These are phyloP conservation scores for Xylaria digitata DNA, from an alignment of 2,329 filamentous ascomycete genomes.

Conservation along the genomic window DNA sequence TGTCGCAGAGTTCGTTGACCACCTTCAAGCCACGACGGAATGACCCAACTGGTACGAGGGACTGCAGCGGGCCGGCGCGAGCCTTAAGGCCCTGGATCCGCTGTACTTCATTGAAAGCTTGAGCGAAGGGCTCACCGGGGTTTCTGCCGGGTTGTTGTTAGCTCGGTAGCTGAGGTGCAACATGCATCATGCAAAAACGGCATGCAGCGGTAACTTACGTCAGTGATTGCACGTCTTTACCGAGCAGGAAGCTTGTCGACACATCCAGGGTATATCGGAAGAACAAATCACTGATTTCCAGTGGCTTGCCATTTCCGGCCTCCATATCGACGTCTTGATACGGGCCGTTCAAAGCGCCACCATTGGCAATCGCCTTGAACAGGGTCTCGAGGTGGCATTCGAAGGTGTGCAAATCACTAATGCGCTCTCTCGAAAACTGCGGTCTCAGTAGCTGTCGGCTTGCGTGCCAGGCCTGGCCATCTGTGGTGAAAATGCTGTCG, in stretches of 20 bases:
- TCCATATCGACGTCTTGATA: slow-evolving; percentile 72
- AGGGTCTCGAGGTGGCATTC: slow-evolving; percentile 81
- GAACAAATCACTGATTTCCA: slow-evolving; percentile 81
- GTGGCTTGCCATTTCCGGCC: slow-evolving; percentile 68
- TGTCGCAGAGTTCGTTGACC: slow-evolving; percentile 80
- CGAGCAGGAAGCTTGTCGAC: slow-evolving; percentile 87
- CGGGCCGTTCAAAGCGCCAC: slow-evolving; percentile 67
- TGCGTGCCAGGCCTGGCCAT: slow-evolving; percentile 81
- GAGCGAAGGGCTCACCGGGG: slow-evolving; percentile 75
- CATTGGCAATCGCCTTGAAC: slow-evolving; percentile 73
- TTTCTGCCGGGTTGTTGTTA: slow-evolving; percentile 54
- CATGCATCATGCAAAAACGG: background rate
- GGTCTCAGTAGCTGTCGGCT: slow-evolving; percentile 85
- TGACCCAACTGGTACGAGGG: slow-evolving; percentile 69
- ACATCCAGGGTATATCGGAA: slow-evolving; percentile 88
- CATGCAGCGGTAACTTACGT: slow-evolving; percentile 53
- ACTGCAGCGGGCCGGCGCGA: slow-evolving; percentile 71
- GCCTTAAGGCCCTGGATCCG: slow-evolving; percentile 75
- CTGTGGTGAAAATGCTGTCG: slow-evolving; percentile 82
- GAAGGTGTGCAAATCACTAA: slow-evolving; percentile 84
- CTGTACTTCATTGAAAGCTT: slow-evolving; percentile 84
- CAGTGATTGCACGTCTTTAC: slow-evolving; percentile 75
- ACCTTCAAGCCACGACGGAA: slow-evolving; percentile 74
- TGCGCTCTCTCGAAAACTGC: slow-evolving; percentile 86
- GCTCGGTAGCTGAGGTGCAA: background rate